Base-by-base conservation (phyloP, 805 yeast genomes). In the Starmera caribaea region DNA sequence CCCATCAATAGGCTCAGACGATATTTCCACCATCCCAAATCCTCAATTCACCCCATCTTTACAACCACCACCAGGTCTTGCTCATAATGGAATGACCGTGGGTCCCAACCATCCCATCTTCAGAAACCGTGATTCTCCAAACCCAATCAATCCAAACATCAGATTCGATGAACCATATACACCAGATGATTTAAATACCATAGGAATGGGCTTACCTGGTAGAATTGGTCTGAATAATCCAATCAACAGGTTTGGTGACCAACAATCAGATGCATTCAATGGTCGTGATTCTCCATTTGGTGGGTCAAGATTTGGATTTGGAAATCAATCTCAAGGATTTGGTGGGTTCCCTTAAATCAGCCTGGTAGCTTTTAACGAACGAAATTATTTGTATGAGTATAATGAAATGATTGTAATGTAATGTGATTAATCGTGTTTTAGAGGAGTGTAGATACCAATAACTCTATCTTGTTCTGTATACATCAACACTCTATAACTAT, bases 61-160 rank as follows among this genome's bases (percentile, higher is more conserved):
- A 5, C 76, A 71, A 46, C 76, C 76, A 4, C 45, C 55, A 7
- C 40, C 47, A 3, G 29, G 37, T 24, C 27, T 34, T 4, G 34
- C 21, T 14, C 38, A 54, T 26, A 74, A 75, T 12, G 82, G 81
- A 0, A 75, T 76, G 82, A 58, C 69, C 40, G 76, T 79, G 1
- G 63, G 72, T 4, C 49, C 63, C 2, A 53, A 68, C 34, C 79
- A 76, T 49, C 81, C 80, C 1, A 41, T 76, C 8, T 76, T 76
- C 46, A 41, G 41, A 13, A 35, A 38, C 8, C 24, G n/a, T 11
- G 26, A 58, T 33, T 68, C 70, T 4, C 68, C 68, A 0, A 76
- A 77, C 5, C 71, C 77, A 6, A 38, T 21, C 4, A 21, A 30
- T n/a, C 26, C 16, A 14, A 17, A 17, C 13, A 14, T 32, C 10